Evolutionary conservation across 768 basidiomycete species (phyloP), one percentile per base, ranked within the genome.

Genomic region (Termitomyces sp.): DNA sequence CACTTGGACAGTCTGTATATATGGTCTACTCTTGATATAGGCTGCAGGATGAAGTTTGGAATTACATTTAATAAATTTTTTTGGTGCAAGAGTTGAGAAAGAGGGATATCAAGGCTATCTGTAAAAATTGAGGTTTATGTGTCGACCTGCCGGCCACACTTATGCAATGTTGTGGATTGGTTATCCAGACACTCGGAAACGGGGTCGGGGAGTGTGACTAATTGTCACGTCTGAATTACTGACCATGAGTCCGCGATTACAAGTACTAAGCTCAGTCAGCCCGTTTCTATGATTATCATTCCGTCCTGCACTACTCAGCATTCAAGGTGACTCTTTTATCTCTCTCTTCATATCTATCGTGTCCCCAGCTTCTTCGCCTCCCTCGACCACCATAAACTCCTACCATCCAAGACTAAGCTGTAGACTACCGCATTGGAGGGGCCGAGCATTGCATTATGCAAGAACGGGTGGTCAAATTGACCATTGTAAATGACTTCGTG

Each of bases 401-500:
- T 11, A 17, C 20, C 11, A 50, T 56, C 10, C n/a, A 45, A 31
- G 42, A 34, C 42, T 31, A 15, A 17, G n/a, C 55, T 60, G 11
- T 50, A 14, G 43, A 38, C 36, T n/a, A 57, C 51, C 20, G 38
- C 31, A 31, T 58, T 34, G 17, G 58, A 60, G 46, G 59, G 54
- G 56, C 46, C 40, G n/a, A 61, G 43, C 55, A 51, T 61, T 54
- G 65, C 58, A 68, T 34, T 48, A 80, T 80, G 79, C 69, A 76
- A 52, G 67, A 75, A 62, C 76, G 80, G 47, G 69, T 75, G 47
- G 80, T 83, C 64, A 81, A 77, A 68, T 68, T 83, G 62, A 79
- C 78, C 47, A 72, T 82, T 49, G 74, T 83, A 59, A 81, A 78
- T 61, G 82, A 83, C 70, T 79, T 83, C 56, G 82, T 82, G 63